These are phyloP conservation scores for Fusarium sp. DNA, from an alignment of 2,329 filamentous ascomycete genomes.

Conservation along the genomic window DNA sequence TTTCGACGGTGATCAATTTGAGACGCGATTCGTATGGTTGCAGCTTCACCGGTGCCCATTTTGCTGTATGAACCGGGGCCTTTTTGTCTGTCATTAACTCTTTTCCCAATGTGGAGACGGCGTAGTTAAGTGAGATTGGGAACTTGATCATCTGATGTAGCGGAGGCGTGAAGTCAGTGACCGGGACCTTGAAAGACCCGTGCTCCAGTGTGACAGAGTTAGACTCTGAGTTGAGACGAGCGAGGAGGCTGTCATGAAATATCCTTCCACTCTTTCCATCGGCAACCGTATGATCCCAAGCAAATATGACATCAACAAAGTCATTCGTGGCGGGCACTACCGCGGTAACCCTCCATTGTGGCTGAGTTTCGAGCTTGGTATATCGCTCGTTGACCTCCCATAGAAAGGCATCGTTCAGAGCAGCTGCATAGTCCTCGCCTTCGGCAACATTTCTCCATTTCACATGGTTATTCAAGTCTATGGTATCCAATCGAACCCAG, in stretches of 20 bases:
- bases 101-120: not conserved
- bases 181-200: slow-evolving; percentile 11
- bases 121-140: not conserved
- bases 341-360: slow-evolving; percentile 8
- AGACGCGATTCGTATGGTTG: not conserved
- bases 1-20: not conserved
- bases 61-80: not conserved
- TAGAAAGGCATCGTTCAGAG: not conserved
- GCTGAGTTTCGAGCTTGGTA: slow-evolving; percentile 1
- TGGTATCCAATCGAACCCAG: slow-evolving; percentile 12
- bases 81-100: not conserved
- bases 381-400: slow-evolving; percentile 14
- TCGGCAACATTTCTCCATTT: slow-evolving; percentile 10
- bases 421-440: not conserved
- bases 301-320: slow-evolving; percentile 23
- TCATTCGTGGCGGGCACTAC: not conserved
- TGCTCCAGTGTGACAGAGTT: not conserved
- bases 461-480: slow-evolving; percentile 20
- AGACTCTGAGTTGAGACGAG: not conserved
- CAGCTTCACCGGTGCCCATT: slow-evolving; percentile 16
- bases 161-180: not conserved
- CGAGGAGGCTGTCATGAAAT: slow-evolving; percentile 7
- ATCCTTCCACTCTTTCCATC: slow-evolving; percentile 28
- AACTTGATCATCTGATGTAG: slow-evolving; percentile 11
- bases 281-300: slow-evolving; percentile 23